Evolutionary conservation across 148 eudicot species (phyloP), one percentile per base, ranked within the genome.

Genomic region (Silene conica): DNA sequence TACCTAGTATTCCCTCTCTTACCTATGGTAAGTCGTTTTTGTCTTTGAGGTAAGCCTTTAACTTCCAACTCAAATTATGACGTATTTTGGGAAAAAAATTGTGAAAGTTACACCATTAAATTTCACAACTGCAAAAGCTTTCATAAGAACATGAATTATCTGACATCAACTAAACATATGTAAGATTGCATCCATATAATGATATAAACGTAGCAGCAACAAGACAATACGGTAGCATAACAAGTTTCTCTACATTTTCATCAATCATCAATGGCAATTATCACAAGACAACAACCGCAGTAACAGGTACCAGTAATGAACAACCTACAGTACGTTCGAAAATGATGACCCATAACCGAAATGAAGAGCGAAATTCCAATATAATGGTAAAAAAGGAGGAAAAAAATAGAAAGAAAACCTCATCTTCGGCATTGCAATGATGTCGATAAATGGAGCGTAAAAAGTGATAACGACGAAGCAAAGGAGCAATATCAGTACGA

Each of bases 401-500:
- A 8, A 67, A 69, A 31, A 31, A 31, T 3, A 31, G 34, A 31
- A 59, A 14, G 20, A 11, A 41, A 67, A 89, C 97, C 93, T 94
- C 98, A 78, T 94, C 98, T 79, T 94, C 97, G 5, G 98, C 97
- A 86, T 88, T 89, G 84, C 90, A 91, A 75, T 94, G 98, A 78
- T 94, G 97, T 83, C 85, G 86, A 59, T 94, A 94, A 72, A 94
- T 90, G 11, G 87, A 86, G 21, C 97, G 75, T 34, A 94, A 74
- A 61, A 93, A 91, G 75, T 88, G 88, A 70, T 86, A 91, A 15
- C 92, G 83, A 78, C 85, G 76, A 8, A 86, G 73, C 87, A 94
- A 83, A 5, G 92, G 93, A 73, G 82, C 76, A 67, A 94, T 87
- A 77, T 89, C 93, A 14, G 69, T 81, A 10, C 74, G 67, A 16